Conservation (phyloP, 306 rosid genomes). For the Acacia melanoxylon region DNA sequence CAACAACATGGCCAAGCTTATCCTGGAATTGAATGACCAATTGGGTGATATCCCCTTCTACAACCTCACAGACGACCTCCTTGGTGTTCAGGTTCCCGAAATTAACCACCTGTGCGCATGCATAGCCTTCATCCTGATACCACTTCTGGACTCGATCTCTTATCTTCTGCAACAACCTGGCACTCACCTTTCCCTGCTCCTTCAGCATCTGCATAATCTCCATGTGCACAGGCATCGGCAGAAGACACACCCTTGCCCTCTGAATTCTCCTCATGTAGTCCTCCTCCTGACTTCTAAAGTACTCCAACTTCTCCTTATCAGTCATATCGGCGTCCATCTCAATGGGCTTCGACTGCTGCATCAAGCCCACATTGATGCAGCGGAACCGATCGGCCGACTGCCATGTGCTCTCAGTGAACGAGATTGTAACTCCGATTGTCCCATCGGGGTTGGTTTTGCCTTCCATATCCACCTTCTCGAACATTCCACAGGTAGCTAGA, state of each 20-base stretch:
- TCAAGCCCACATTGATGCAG: slow-evolving; percentile 85
- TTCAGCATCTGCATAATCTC: slow-evolving; percentile 74
- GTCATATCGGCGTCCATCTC: slow-evolving; percentile 95
- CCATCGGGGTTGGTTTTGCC: slow-evolving; percentile 93
- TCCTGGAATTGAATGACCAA: slow-evolving; percentile 80
- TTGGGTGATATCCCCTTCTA: slow-evolving; percentile 92
- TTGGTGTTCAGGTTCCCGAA: slow-evolving; percentile 89
- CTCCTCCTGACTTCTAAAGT: slow-evolving; percentile 70
- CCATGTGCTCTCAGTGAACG: slow-evolving; percentile 91
- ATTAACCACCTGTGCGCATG: slow-evolving; percentile 95
- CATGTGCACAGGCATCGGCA: slow-evolving; percentile 59
- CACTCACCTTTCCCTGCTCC: slow-evolving; percentile 75
- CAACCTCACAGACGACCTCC: slow-evolving; percentile 98
- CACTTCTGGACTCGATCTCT: slow-evolving; percentile 92
- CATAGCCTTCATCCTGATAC: slow-evolving; percentile 97
- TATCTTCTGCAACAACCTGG: slow-evolving; percentile 88
- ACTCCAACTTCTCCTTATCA: slow-evolving; percentile 85
- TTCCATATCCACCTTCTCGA: slow-evolving; percentile 92
- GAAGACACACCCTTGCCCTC: slow-evolving; percentile 70
- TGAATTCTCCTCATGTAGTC: slow-evolving; percentile 89
- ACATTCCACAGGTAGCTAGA: slow-evolving; percentile 90
- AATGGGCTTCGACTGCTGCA: slow-evolving; percentile 75
- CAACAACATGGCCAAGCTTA: slow-evolving; percentile 91
- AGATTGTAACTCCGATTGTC: slow-evolving; percentile 56
- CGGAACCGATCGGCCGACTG: slow-evolving; percentile 77